A percentile compares a stretch with the other conserved stretches of the same genome.
Conservation (phyloP, 306 rosid genomes). For the Potentilla sterilis region DNA sequence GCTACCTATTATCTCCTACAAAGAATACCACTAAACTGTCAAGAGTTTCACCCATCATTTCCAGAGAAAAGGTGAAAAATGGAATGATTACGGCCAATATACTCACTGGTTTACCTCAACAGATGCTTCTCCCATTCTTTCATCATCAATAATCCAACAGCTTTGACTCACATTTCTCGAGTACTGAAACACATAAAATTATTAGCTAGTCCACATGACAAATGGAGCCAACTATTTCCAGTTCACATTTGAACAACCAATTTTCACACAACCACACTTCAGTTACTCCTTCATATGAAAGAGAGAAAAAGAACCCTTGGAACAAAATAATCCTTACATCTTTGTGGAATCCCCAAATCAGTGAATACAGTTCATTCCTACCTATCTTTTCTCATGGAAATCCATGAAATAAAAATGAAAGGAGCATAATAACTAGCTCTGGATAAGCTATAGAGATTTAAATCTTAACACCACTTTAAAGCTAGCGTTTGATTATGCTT, state of each 20-base stretch:
- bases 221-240: neutral
- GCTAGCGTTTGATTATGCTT: neutral
- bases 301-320: neutral
- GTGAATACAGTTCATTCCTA: neutral
- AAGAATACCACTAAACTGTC: slow-evolving; percentile 32
- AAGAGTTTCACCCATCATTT: slow-evolving; percentile 25
- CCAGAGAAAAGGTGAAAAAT: slow-evolving; percentile 6
- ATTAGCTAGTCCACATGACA: slow-evolving; percentile 2
- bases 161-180: slow-evolving; percentile 97
- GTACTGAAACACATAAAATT: slow-evolving; percentile 52
- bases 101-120: slow-evolving; percentile 65
- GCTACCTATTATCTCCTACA: slow-evolving; percentile 74
- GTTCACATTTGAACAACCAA: neutral
- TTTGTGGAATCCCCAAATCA: neutral
- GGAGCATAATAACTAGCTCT: neutral
- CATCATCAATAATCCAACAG: slow-evolving; percentile 89
- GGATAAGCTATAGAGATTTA: neutral
- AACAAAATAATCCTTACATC: neutral
- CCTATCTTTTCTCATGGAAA: neutral
- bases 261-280: neutral
- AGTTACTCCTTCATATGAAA: neutral
- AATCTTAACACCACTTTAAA: neutral
- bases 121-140: slow-evolving; percentile 96
- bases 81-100: slow-evolving; percentile 16
- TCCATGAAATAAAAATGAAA: neutral